Base-by-base conservation (phyloP, 2,329 filamentous ascomycete genomes). In the Taxawa tesnikishii region DNA sequence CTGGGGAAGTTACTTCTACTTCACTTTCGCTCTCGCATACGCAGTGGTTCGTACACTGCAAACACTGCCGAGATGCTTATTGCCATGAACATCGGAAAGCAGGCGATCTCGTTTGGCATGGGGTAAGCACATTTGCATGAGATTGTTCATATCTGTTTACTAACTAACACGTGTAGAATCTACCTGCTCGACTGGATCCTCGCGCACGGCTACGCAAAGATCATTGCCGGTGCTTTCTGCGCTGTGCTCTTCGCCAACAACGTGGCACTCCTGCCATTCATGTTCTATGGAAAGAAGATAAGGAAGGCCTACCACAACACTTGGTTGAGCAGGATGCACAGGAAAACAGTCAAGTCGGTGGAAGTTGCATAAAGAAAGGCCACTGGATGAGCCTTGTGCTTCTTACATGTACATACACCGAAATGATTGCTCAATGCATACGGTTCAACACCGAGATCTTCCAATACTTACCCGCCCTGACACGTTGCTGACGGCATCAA, bases 31-130 rank as follows among this genome's bases (percentile, higher is more conserved):
- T 8, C 58, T 77, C 6, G 71, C 70, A 3, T 75, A 76, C 43
- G 70, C 71, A 2, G 65, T 75, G 23, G 71, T 45, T 67, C 61
- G 32, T 72, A 75, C 49, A 66, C 64, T 13, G 58, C 63, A 19
- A 71, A 74, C 41, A 67, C 70, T n/a, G 67, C 63, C 15, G 71
- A 75, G 52, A 74, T 75, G 70, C 59, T 75, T 8, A 75, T 58
- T 29, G 53, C 53, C 6, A 56, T 56, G 52, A 51, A 51, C 25
- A 18, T 47, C 17, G 52, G 53, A 19, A 58, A 56, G 34, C 52
- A 54, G 31, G 45, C 51, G 8, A 56, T 56, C 24, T 45, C 37
- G 17, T 58, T 56, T 26, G 54, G 48, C 10, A 51, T 51, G 48
- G 47, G 39, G 32, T 35, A 29, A 32, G 32, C 26, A 5, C 12